These are phyloP conservation scores for Calycina herbarum DNA, from an alignment of 2,329 filamentous ascomycete species.

Conservation along the genomic window DNA sequence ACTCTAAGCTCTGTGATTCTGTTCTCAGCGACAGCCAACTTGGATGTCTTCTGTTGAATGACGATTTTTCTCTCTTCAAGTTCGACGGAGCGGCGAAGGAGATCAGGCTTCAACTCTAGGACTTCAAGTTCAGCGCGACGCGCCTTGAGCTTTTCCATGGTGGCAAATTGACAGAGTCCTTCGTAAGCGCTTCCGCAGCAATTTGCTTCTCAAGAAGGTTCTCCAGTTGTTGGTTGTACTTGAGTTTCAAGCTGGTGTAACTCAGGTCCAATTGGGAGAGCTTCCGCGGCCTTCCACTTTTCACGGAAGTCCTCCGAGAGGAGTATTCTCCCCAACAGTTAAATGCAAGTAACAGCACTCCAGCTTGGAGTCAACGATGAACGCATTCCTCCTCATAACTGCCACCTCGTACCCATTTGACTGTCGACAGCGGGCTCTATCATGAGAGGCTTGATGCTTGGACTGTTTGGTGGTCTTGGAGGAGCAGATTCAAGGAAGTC, in stretches of 20 bases:
- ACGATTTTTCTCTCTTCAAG: neutral
- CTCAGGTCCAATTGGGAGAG: neutral
- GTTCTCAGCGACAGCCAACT: slow-evolving; percentile 1
- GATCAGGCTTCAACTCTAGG: slow-evolving; percentile 8
- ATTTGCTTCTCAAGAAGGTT: neutral
- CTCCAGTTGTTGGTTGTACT: neutral
- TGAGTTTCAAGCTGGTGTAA: neutral
- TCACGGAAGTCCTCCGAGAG: no score
- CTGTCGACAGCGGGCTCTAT: no score
- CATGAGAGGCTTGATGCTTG: no score
- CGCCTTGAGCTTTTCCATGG: slow-evolving; percentile 7
- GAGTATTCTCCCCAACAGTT: no score
- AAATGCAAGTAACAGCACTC: no score
- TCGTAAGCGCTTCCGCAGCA: neutral
- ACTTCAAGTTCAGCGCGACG: slow-evolving; percentile 14
- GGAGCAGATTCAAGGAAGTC: no score
- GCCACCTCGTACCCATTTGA: no score
- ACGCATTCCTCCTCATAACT: no score
- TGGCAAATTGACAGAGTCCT: neutral
- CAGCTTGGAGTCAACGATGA: no score
- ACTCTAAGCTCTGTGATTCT: slow-evolving; percentile 1
- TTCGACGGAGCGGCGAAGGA: slow-evolving; percentile 5
- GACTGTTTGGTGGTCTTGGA: no score
- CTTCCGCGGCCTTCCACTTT: no score
- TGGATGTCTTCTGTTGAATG: slow-evolving; percentile 1